Evolutionary conservation across 2,329 filamentous ascomycete species (phyloP).

Genomic region (Lachnellula subtilissima): DNA sequence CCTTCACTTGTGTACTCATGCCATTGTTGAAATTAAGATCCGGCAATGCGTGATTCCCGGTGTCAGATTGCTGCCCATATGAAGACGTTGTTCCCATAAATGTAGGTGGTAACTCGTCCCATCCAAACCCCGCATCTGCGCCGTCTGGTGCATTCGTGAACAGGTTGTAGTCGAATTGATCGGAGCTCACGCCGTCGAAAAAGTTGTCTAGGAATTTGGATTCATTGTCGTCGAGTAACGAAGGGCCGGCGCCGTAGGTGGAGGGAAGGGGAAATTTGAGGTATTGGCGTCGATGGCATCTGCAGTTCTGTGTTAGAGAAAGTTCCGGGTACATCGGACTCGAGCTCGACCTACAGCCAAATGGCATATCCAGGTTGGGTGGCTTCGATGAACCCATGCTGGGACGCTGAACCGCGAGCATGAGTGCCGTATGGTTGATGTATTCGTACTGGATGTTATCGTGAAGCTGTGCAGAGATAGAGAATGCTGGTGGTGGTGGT

Average conservation of each 20-base stretch:
- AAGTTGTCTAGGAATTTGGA: slow-evolving; percentile 54
- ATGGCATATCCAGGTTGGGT: slow-evolving; percentile 52
- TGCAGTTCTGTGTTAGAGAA: slow-evolving; percentile 24
- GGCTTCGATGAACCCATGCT: slow-evolving; percentile 57
- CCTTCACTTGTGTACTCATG: slow-evolving; percentile 17
- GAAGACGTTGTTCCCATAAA: slow-evolving; percentile 64
- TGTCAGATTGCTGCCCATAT: slow-evolving; percentile 44
- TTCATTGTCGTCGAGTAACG: slow-evolving; percentile 60
- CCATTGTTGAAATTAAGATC: slow-evolving; percentile 16
- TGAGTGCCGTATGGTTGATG: slow-evolving; percentile 39
- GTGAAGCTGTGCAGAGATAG: background rate
- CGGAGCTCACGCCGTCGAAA: slow-evolving; percentile 49
- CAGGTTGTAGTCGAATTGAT: slow-evolving; percentile 45
- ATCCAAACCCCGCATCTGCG: slow-evolving; percentile 44
- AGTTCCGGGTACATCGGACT: background rate
- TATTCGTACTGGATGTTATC: background rate
- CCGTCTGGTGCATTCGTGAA: slow-evolving; percentile 43
- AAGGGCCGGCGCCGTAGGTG: slow-evolving; percentile 58
- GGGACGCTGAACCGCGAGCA: slow-evolving; percentile 52
- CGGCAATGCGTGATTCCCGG: slow-evolving; percentile 14
- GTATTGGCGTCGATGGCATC: slow-evolving; percentile 41
- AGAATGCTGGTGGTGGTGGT: slow-evolving; percentile 1
- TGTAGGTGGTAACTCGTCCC: slow-evolving; percentile 56
- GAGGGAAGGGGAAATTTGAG: slow-evolving; percentile 42
- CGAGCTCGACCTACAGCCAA: slow-evolving; percentile 56